Evolutionary conservation across 2,329 filamentous ascomycete species (phyloP), one percentile per base, ranked within the genome.

Genomic region (Hypoxylon sp.): DNA sequence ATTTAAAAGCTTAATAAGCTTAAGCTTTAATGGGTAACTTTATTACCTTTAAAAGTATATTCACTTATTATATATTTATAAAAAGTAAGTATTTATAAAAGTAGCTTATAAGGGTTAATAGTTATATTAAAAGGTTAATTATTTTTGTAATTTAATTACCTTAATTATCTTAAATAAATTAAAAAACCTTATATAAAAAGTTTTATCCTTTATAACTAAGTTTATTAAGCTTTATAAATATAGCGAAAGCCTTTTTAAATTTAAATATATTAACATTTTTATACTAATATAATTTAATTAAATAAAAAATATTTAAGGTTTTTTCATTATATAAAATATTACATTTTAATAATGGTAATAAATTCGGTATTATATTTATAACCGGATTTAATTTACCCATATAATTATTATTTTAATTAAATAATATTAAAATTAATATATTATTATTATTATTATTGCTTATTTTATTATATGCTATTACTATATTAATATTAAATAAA

Each of bases 401-500:
- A n/a, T n/a, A n/a, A n/a, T n/a, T n/a, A n/a, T n/a, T n/a, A n/a
- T n/a, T n/a, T n/a, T n/a, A n/a, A n/a, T n/a, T n/a, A n/a, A n/a
- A n/a, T n/a, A n/a, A n/a, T n/a, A n/a, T n/a, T n/a, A n/a, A n/a
- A n/a, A n/a, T n/a, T n/a, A n/a, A n/a, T n/a, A n/a, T n/a, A n/a
- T n/a, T n/a, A n/a, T n/a, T n/a, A n/a, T n/a, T n/a, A n/a, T n/a
- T n/a, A n/a, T n/a, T n/a, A n/a, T n/a, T n/a, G n/a, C n/a, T n/a
- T n/a, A n/a, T n/a, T n/a, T n/a, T n/a, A n/a, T n/a, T n/a, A n/a
- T n/a, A n/a, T n/a, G n/a, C n/a, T n/a, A n/a, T n/a, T n/a, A n/a
- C n/a, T n/a, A n/a, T n/a, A n/a, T 35, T 35, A 14, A 47, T 24
- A 47, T 47, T 10, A 47, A 39, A 39, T n/a, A n/a, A 39, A 39